phyloP scores from a whole-genome alignment of 345 rosid genomes.

The Toxicodendron radicans region DNA sequence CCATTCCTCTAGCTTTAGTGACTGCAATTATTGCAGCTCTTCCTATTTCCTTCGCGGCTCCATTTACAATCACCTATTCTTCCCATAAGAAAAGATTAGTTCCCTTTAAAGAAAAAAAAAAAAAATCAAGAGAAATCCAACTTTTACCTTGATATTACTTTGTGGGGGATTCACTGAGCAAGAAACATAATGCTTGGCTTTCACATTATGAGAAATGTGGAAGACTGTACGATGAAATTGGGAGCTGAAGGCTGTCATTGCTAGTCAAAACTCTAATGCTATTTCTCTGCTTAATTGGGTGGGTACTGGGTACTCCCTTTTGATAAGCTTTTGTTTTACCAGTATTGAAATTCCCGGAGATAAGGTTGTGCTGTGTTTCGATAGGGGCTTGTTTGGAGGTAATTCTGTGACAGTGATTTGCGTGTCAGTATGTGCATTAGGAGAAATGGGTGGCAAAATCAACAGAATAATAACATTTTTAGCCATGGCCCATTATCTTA shows the following conservation, averaged over 20 bases:
- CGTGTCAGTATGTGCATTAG: background rate
- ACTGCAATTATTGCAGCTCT: slow-evolving; percentile 85
- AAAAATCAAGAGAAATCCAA: background rate
- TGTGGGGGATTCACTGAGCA: slow-evolving; percentile 79
- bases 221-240: slow-evolving; percentile 36
- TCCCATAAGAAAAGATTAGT: background rate
- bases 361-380: slow-evolving; percentile 35
- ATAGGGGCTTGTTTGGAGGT: slow-evolving; percentile 25
- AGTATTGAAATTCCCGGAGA: slow-evolving; percentile 9
- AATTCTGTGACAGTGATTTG: slow-evolving; percentile 23
- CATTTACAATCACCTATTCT: slow-evolving; percentile 68
- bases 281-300: background rate
- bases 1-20: slow-evolving; percentile 91
- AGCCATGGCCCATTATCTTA: background rate
- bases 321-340: slow-evolving; percentile 28
- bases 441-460: slow-evolving; percentile 8
- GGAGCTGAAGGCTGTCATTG: slow-evolving; percentile 66
- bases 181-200: slow-evolving; percentile 41
- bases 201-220: slow-evolving; percentile 28
- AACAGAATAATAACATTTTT: too few species aligned
- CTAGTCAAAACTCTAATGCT: slow-evolving; percentile 3
- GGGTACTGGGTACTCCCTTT: background rate
- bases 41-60: slow-evolving; percentile 95
- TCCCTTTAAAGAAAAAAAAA: background rate
- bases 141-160: slow-evolving; percentile 70